Base-by-base conservation (phyloP, 495 filamentous ascomycete genomes). In the Amphirosellinia nigrospora region DNA sequence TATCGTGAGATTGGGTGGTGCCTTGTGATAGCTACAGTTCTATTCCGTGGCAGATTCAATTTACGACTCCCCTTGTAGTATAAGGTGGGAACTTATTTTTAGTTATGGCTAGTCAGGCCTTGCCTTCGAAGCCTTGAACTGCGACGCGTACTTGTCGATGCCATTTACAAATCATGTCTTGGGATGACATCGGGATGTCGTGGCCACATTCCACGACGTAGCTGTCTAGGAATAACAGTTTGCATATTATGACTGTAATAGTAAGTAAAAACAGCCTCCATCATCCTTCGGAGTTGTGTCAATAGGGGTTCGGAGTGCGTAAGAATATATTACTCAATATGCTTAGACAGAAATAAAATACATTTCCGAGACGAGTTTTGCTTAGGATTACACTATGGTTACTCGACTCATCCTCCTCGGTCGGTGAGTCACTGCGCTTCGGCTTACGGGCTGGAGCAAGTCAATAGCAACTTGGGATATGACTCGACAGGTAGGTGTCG, bases 381-480 rank as follows among this genome's bases (percentile, higher is more conserved):
- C 16, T 32, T n/a, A 10, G 55, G 16, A n/a, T 32, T 34, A 32
- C 30, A 34, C 19, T n/a, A 0, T n/a, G 16, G 6, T 32, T 56
- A 7, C 53, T 21, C 45, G 30, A 16, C 6, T n/a, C 28, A 6
- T 56, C 8, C 15, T 56, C 4, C 28, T 36, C 58, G 58, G 34
- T 4, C 36, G 15, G 58, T 60, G 58, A 60, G 36, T 60, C 58
- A 60, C 41, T 60, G 36, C n/a, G n/a, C 16, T 41, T 39, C 58
- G 10, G 39, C 36, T 21, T 26, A 39, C 36, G 36, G 58, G 9
- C 7, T 23, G 32, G 11, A 15, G 21, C 3, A 4, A 30, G 21
- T 3, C 7, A 9, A 45, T 28, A 62, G 13, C 39, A 30, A 62
- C 21, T 32, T 4, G n/a, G 4, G 38, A 21, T 23, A 61, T 61